A percentile compares a stretch with the other conserved stretches of the same genome.
Evolutionary conservation across 192 early-diverging fungal species (phyloP).

Genomic region (Coemansia sp.): DNA sequence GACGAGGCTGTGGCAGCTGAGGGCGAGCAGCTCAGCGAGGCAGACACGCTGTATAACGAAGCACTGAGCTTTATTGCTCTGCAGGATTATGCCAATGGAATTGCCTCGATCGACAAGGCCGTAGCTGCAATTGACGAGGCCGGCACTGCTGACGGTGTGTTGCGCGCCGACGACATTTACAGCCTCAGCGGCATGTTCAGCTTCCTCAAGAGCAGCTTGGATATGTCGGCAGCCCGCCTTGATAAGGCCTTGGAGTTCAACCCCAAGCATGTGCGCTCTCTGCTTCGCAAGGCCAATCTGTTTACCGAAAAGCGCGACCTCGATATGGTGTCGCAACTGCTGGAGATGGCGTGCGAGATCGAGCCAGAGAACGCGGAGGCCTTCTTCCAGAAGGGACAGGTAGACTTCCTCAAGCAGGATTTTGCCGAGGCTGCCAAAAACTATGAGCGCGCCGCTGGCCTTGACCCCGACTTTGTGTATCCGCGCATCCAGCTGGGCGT

Average conservation of each 20-base stretch:
- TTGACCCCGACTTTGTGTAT: conserved; percentile 82
- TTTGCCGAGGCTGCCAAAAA: conserved; percentile 78
- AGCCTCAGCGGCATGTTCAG: conserved; percentile 87
- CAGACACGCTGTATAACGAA: conserved; percentile 52
- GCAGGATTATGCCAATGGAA: conserved; percentile 61
- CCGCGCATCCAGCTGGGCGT: conserved; percentile 94
- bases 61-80: conserved; percentile 55
- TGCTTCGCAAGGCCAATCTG: conserved; percentile 87
- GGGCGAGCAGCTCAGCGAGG: conserved; percentile 30
- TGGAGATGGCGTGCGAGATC: conserved; percentile 55
- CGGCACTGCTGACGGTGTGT: conserved; percentile 24
- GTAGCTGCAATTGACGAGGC: conserved; percentile 58
- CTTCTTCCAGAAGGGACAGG: conserved; percentile 77
- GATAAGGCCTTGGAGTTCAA: conserved; percentile 79
- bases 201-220: conserved; percentile 83
- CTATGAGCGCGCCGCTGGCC: conserved; percentile 74
- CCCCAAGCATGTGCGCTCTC: conserved; percentile 75
- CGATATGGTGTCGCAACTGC: conserved; percentile 31
- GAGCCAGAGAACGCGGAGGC: conserved; percentile 78
- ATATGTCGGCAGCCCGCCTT: conserved; percentile 68
- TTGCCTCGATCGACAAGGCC: conserved; percentile 64
- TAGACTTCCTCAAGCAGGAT: conserved; percentile 77
- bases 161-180: conserved; percentile 64
- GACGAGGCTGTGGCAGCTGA: conserved; percentile 27
- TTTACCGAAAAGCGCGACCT: conserved; percentile 79